These are phyloP conservation scores for Plicaturopsis crispa DNA, from an alignment of 768 basidiomycete genomes.

Conservation along the genomic window DNA sequence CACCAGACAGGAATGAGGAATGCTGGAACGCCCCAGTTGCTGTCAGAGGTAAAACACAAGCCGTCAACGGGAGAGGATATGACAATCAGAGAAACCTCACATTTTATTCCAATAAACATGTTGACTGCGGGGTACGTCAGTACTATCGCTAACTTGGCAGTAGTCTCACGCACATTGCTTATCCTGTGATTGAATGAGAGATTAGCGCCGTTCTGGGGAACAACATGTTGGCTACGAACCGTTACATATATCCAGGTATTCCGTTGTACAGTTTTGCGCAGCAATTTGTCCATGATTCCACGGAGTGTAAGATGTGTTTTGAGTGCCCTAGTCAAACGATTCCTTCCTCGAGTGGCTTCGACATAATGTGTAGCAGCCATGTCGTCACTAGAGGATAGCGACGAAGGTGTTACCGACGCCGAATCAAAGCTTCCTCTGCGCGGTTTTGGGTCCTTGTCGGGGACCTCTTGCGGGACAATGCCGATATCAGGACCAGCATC, in stretches of 20 bases:
- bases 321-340: slow-evolving; percentile 29
- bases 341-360: slow-evolving; percentile 21
- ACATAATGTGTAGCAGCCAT: slow-evolving; percentile 37
- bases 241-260: slow-evolving; percentile 70
- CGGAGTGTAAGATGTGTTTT: slow-evolving; percentile 38
- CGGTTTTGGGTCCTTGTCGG: slow-evolving; percentile 9
- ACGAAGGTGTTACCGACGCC: slow-evolving; percentile 8
- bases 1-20: slow-evolving; percentile 51
- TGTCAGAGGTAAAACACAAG: too few relatives aligned
- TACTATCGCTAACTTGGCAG: too few relatives aligned
- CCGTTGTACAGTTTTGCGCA: slow-evolving; percentile 48
- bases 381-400: slow-evolving; percentile 9
- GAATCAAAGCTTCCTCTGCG: slow-evolving; percentile 16
- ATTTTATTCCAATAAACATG: slow-evolving; percentile 63
- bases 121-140: slow-evolving; percentile 32
- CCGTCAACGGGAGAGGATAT: too few relatives aligned
- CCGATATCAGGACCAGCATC: slow-evolving; percentile 51
- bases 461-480: slow-evolving; percentile 33
- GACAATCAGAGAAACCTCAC: slow-evolving; percentile 13
- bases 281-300: slow-evolving; percentile 44
- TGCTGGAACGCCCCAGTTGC: slow-evolving; percentile 59
- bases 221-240: slow-evolving; percentile 25
- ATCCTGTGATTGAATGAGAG: slow-evolving; percentile 27
- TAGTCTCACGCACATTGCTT: slow-evolving; percentile 44
- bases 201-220: background rate